Evolutionary conservation across 768 basidiomycete species (phyloP).

Genomic region (Pleurotus giganteus): DNA sequence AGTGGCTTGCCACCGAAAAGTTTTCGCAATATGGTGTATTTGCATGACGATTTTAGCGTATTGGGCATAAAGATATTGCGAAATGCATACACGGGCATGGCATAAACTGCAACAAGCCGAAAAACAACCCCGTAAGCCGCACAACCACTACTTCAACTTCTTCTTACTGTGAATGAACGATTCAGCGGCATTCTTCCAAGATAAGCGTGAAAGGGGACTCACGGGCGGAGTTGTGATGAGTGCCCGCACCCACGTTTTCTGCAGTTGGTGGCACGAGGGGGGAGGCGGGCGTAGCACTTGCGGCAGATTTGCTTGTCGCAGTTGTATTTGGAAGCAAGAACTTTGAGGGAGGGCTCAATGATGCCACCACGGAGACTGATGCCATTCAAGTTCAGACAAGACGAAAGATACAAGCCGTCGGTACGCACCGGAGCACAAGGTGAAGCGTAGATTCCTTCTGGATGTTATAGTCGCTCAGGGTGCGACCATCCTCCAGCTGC

Average conservation of each 20-base stretch:
- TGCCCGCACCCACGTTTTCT: slow-evolving; percentile 92
- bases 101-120: background rate
- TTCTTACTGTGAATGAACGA: slow-evolving; percentile 70
- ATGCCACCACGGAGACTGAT: slow-evolving; percentile 94
- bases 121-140: background rate
- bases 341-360: slow-evolving; percentile 98
- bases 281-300: slow-evolving; percentile 99
- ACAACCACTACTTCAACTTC: slow-evolving; percentile 80
- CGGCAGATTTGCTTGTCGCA: slow-evolving; percentile 99
- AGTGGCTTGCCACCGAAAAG: no score
- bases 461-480: slow-evolving; percentile 95
- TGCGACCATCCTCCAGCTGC: slow-evolving; percentile 98
- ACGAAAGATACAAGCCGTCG: background rate
- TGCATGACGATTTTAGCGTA: slow-evolving; percentile 2
- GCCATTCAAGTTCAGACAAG: background rate
- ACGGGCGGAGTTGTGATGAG: slow-evolving; percentile 90
- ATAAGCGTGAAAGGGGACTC: slow-evolving; percentile 30
- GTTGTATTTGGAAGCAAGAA: slow-evolving; percentile 96
- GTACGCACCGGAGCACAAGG: slow-evolving; percentile 87
- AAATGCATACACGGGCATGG: slow-evolving; percentile 13
- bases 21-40: background rate
- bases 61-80: slow-evolving; percentile 9
- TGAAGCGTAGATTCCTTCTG: slow-evolving; percentile 98
- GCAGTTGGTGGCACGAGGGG: slow-evolving; percentile 99
- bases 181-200: background rate